phyloP scores from a whole-genome alignment of 2,329 filamentous ascomycete species.

The Graphium sp. region DNA sequence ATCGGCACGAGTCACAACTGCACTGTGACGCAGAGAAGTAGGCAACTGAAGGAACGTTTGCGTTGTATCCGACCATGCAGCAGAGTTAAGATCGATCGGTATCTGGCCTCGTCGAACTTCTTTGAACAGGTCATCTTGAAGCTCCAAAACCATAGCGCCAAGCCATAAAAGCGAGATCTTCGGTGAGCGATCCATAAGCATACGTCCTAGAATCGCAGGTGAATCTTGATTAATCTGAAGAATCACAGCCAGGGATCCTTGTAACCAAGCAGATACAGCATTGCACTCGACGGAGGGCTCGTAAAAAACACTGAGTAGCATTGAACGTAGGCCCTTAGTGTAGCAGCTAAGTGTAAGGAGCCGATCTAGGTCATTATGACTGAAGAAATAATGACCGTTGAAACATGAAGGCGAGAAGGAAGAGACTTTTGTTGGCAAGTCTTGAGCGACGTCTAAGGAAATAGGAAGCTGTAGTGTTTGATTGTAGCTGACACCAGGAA shows the following conservation, averaged over 20 bases:
- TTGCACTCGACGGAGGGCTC: slow-evolving; percentile 12
- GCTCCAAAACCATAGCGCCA: slow-evolving; percentile 9
- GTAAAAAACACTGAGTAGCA: slow-evolving; percentile 12
- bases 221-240: slow-evolving; percentile 6
- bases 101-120: slow-evolving; percentile 10
- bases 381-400: not conserved
- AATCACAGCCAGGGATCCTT: slow-evolving; percentile 11
- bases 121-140: slow-evolving; percentile 7
- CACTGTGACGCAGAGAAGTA: slow-evolving; percentile 6
- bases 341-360: slow-evolving; percentile 12
- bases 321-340: slow-evolving; percentile 8
- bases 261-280: slow-evolving; percentile 12
- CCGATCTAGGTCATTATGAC: not conserved
- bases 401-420: not conserved
- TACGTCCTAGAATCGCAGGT: slow-evolving; percentile 8
- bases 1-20: slow-evolving; percentile 9
- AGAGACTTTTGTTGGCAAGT: not conserved
- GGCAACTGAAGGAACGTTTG: slow-evolving; percentile 12
- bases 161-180: slow-evolving; percentile 12
- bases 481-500: not conserved
- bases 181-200: slow-evolving; percentile 11
- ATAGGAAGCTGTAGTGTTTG: not conserved
- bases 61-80: slow-evolving; percentile 11
- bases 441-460: too few species aligned
- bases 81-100: slow-evolving; percentile 11